Percentiles rank a stretch among this genome's conserved stretches.
Conservation (phyloP, 2,329 filamentous ascomycete genomes). For the Plectosphaerella cucumerina region DNA sequence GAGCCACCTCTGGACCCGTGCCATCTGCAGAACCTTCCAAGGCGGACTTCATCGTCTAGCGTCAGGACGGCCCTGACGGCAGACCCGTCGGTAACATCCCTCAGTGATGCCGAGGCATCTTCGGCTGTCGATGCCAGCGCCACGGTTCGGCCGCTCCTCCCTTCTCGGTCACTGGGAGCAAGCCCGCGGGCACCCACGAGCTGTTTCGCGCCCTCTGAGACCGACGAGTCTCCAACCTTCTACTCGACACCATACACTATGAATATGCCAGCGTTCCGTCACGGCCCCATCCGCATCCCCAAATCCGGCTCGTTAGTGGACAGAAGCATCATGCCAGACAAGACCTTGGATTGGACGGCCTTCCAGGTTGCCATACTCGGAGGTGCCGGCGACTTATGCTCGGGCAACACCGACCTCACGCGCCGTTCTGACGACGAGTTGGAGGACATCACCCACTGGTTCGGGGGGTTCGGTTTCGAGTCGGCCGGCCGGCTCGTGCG, state of each 20-base stretch:
- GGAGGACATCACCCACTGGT: conserved; percentile 47
- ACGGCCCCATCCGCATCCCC: conserved; percentile 51
- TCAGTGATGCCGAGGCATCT: too few species aligned
- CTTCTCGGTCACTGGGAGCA: too few species aligned
- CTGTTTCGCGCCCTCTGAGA: conserved; percentile 21
- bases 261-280: conserved; percentile 45
- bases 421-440: conserved; percentile 35
- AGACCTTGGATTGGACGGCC: conserved; percentile 57
- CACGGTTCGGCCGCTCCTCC: too few species aligned
- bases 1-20: too few species aligned
- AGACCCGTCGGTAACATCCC: too few species aligned
- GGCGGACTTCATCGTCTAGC: too few species aligned
- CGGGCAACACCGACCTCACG: conserved; percentile 36
- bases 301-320: too few species aligned
- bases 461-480: conserved; percentile 42
- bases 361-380: conserved; percentile 63
- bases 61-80: too few species aligned
- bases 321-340: conserved; percentile 45
- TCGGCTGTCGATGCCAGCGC: too few species aligned
- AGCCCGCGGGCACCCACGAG: too few species aligned
- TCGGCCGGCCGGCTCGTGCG: neutral
- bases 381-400: conserved; percentile 47
- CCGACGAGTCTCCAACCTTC: conserved; percentile 43
- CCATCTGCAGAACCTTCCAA: too few species aligned
- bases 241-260: conserved; percentile 44